Base-by-base conservation (phyloP, 257 asterid genomes). In the Buddleja alternifolia region DNA sequence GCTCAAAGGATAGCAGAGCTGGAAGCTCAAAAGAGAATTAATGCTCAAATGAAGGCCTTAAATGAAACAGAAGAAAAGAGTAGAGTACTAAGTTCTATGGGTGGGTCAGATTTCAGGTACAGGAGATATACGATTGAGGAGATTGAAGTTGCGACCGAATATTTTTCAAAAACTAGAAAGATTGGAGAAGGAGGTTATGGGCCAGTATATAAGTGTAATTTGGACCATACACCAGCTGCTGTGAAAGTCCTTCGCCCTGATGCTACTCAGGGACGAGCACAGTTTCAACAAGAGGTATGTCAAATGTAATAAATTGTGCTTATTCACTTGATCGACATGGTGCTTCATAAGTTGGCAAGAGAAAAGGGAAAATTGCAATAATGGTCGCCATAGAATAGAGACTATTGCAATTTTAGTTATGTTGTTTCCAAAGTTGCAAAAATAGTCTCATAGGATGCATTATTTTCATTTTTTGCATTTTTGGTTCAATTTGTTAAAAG, bases 211-310 rank as follows among this genome's bases (percentile, higher is more conserved):
- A 80, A 76, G 47, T 80, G 84, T 51, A 67, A 59, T 29, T 63
- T 80, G 66, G 84, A 80, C 42, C 84, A 80, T 9, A 80, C 84
- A 1, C 71, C 84, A 45, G 81, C 68, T 40, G 83, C 83, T n/a
- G 80, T 78, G 45, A 78, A 78, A 71, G 83, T 74, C 66, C 77
- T 78, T 9, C 75, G 83, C 21, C 77, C 83, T 52, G 83, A 78
- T 34, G 80, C 83, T 8, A 52, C 79, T 57, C 83, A 78, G 11
- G 83, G 83, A 62, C 61, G 83, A 70, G 63, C 74, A 10, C 83
- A 78, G 77, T 78, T 78, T 53, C 83, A 78, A 46, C 83, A 78
- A 63, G 98, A 92, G 98, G 97, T 88, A 81, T 67, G 67, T 46
- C 58, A 19, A 12, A 10, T 10, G 34, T 19, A 20, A 61, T 42